Evolutionary conservation across 2,329 filamentous ascomycete species (phyloP), one percentile per base, ranked within the genome.

Genomic region (Trichoderma asperellum): DNA sequence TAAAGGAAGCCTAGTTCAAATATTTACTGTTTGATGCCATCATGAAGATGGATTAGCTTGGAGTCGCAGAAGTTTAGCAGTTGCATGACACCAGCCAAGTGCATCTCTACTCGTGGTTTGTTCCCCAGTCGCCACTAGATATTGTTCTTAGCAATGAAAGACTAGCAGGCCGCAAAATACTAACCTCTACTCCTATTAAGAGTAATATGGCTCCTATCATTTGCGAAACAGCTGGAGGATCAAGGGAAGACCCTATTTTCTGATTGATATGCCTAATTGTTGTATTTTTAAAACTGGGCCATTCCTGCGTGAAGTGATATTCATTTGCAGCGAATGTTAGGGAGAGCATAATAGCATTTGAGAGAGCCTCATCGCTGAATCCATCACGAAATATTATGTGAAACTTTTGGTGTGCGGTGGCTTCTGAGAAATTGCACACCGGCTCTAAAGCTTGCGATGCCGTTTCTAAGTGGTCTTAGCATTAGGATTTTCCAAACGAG

Each of bases 161-260:
- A 5, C 16, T 16, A 43, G 18, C 14, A 32, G 11, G 2, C 3
- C 27, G 32, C 2, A n/a, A 18, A 43, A 21, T 56, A 56, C 61
- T 56, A 64, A 64, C 61, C 16, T 64, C 61, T 7, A 64, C 61
- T 37, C 61, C 52, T 43, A 56, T 43, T 16, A 64, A 27, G 27
- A 64, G 29, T 24, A 56, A 56, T 29, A 64, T 64, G 24, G 49
- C 61, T 16, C 61, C 61, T 64, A 64, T 56, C 61, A 64, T 64
- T 3, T 64, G 61, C 14, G 34, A 64, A 43, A 64, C 34, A 1
- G 61, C 21, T 8, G 35, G 35, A 21, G 34, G 61, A 27, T 56
- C 61, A 55, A 64, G 61, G 2, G 61, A 27, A 27, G 47, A 29
- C 32, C 49, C 61, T 14, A 64, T 64, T n/a, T 56, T 64, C 16